Base-by-base conservation (phyloP, 2,329 filamentous ascomycete species). In the Dactylonectria estremocensis region DNA sequence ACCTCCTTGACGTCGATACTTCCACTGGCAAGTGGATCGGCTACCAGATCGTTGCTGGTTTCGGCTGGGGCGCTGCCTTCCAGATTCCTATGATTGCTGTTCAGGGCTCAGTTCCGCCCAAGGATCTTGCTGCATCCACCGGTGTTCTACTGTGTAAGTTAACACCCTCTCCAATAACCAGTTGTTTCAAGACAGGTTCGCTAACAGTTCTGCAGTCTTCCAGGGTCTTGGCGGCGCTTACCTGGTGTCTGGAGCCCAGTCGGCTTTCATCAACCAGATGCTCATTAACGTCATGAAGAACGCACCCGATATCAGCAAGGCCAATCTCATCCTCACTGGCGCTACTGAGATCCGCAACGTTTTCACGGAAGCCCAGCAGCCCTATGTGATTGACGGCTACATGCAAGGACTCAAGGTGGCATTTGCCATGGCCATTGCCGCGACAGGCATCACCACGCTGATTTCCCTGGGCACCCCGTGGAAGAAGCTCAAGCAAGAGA, bases 381-480 rank as follows among this genome's bases (percentile, higher is more conserved):
- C 80, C 0, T 81, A 83, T 0, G 89, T 93, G 46, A 82, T 92
- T 28, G 70, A 78, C 0, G 89, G 88, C 0, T 93, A 93, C 80
- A 92, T 88, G 72, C 80, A 87, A 60, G 88, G 88, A 0, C 88
- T 91, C 72, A 90, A 91, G 75, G 89, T 92, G 8, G 84, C 86
- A 5, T 87, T 90, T 45, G 91, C 89, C 10, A 83, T 91, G 69
- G 84, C 85, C 14, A 83, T 86, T 20, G 76, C 90, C 5, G 85
- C 84, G 33, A 83, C 80, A 2, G 83, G 83, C 3, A 59, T 85
- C 28, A 78, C 83, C 0, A 77, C 81, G 5, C 37, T 83, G 3
- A 62, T 83, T 18, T 75, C 76, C 16, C 64, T 82, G 5, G 75
- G 68, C 28, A 80, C 79, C 9, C 77, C 76, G 28, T 85, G 84